phyloP scores from a whole-genome alignment of 805 yeast species.

The Spencermartinsiella europaea region DNA sequence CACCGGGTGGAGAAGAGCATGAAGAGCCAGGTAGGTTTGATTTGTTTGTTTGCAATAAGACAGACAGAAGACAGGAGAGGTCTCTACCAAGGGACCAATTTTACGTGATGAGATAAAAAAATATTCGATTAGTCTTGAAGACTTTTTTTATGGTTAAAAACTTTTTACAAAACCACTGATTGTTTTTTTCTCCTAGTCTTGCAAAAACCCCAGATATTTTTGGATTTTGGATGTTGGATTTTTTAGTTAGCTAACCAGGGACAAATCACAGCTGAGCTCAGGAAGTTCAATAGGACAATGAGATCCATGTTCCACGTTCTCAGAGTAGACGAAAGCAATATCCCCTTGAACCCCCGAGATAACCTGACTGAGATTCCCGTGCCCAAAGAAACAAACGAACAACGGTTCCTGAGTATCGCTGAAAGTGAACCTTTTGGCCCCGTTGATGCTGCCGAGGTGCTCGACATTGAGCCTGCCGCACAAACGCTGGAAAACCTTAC shows the following conservation, averaged over 20 bases:
- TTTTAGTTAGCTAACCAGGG: constrained; percentile 41
- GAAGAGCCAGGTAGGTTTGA: constrained; percentile 53
- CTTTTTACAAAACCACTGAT: neutral
- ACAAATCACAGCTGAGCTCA: constrained; percentile 50
- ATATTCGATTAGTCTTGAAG: constrained; percentile 78
- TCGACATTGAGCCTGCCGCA: constrained; percentile 84
- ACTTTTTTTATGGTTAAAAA: constrained; percentile 52
- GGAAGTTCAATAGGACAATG: constrained; percentile 55
- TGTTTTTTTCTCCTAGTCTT: too few species aligned
- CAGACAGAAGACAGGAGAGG: neutral
- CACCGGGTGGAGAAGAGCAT: constrained; percentile 59
- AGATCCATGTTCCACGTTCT: constrained; percentile 69
- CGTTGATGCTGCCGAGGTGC: constrained; percentile 82
- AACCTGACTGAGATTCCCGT: constrained; percentile 92
- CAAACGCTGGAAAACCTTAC: constrained; percentile 67
- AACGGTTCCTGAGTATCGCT: constrained; percentile 81
- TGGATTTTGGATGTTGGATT: too few species aligned
- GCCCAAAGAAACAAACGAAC: constrained; percentile 73
- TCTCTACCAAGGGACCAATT: constrained; percentile 5
- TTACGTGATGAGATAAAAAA: constrained; percentile 43
- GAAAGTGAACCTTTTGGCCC: constrained; percentile 97
- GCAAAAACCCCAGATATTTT: too few species aligned
- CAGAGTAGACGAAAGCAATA: constrained; percentile 19
- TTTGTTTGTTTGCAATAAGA: neutral
- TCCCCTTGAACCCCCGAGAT: constrained; percentile 44